Evolutionary conservation across 371 early-diverging fungal species (phyloP), one percentile per base, ranked within the genome.

Genomic region (Mucor circinelloides): DNA sequence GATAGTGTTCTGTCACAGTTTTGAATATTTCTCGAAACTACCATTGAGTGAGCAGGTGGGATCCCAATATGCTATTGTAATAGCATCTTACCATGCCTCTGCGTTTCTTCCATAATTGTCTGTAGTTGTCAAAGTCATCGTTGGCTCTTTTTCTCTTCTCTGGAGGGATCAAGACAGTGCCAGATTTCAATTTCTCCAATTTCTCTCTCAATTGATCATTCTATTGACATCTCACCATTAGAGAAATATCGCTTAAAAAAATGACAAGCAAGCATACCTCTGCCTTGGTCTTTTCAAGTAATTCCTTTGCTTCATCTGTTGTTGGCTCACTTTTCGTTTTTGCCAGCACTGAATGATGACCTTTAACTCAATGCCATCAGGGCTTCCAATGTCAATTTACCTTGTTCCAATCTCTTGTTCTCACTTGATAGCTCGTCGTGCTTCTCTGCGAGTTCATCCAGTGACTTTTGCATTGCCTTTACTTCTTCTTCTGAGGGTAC

Each of bases 71-170:
- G n/a, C n/a, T n/a, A n/a, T n/a, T n/a, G n/a, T 36, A 30, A 55
- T 55, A 17, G 0, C 6, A 9, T 3, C 58, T 55, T 73, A 73
- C 73, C 62, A 63, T 62, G 17, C 28, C 36, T 6, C 66, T 50
- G 60, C 69, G 69, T 38, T 69, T 73, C 31, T 63, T 73, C 73
- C 73, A 73, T 19, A 60, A 27, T 6, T 63, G 40, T n/a, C 57
- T 38, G 32, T 63, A 58, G 5, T n/a, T 31, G 19, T 30, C 55
- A 19, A 59, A 62, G 12, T 73, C 66, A 9, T 63, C 64, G 12
- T 73, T 58, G 0, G 46, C 28, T 12, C 67, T 23, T 13, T 68
- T 63, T 56, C 69, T 61, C 32, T 73, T 67, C 30, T 73, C 73
- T 25, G 62, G 57, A 9, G 66, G 56, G 7, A 73, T 63, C 10